These are phyloP conservation scores for Tilletia caries DNA, from an alignment of 1,284 basidiomycete species.

Conservation along the genomic window DNA sequence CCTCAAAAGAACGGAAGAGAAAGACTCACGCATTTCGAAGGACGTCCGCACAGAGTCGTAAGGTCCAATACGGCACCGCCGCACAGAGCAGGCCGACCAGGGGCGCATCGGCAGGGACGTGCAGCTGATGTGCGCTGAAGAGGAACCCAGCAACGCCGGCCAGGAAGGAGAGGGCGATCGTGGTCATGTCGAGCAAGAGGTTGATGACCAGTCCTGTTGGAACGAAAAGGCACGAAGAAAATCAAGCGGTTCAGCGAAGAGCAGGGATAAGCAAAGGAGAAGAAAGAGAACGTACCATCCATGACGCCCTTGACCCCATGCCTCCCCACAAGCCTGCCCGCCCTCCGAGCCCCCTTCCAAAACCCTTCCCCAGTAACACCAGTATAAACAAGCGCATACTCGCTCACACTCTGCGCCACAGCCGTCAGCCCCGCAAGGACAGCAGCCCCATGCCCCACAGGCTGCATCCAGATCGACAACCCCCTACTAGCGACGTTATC, in stretches of 20 bases:
- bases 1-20: not conserved
- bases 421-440: slow-evolving; percentile 64
- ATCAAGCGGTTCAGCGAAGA: not conserved
- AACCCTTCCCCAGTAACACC: slow-evolving; percentile 82
- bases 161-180: slow-evolving; percentile 71
- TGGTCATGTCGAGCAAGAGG: slow-evolving; percentile 63
- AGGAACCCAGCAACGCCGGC: slow-evolving; percentile 78
- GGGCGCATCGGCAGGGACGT: slow-evolving; percentile 72
- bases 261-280: not conserved
- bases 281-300: slow-evolving; percentile 24
- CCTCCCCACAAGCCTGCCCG: slow-evolving; percentile 62
- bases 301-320: slow-evolving; percentile 50
- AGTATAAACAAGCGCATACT: slow-evolving; percentile 76
- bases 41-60: slow-evolving; percentile 75
- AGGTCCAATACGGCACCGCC: slow-evolving; percentile 73
- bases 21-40: slow-evolving; percentile 69
- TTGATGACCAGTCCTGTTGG: slow-evolving; percentile 66
- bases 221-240: slow-evolving; percentile 15
- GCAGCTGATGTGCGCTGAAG: slow-evolving; percentile 77
- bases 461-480: slow-evolving; percentile 49
- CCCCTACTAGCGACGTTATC: slow-evolving; percentile 1
- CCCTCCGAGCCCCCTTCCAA: slow-evolving; percentile 70
- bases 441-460: slow-evolving; percentile 59
- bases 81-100: slow-evolving; percentile 73
- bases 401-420: slow-evolving; percentile 58